Evolutionary conservation across 768 basidiomycete species (phyloP), one percentile per base, ranked within the genome.

Genomic region (Termitomyces sp.): DNA sequence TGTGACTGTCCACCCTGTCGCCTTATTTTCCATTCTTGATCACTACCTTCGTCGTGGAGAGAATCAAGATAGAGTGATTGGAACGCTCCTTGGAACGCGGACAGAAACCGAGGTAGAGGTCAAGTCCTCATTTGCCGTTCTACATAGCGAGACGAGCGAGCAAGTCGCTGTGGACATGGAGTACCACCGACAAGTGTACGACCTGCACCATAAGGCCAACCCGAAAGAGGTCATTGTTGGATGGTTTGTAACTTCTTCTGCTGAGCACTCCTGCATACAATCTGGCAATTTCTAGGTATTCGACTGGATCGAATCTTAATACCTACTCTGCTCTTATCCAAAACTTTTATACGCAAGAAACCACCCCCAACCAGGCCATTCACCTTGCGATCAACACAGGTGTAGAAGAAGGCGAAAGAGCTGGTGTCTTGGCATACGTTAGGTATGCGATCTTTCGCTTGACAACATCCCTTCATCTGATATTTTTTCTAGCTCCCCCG

Each of bases 131-230:
- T 98, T 97, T 66, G 94, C 93, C 18, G 93, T 98, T 29, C 80
- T 95, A 41, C 94, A 98, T 70, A 89, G 85, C 66, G 92, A 96
- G 74, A 91, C 89, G 27, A 85, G 84, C 66, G 91, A 96, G 65
- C 92, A 94, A 72, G 91, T 96, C 40, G 93, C 92, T 4, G 90
- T 98, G 56, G 95, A 98, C 68, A 93, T 94, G 86, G 94, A 96
- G 48, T 97, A 98, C 72, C 94, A 95, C 68, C 85, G 87, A 60
- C 83, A 86, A 39, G 93, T 98, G 89, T 91, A 90, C 64, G 94
- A 98, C 57, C 77, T 98, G 48, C 85, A 92, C 71, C 83, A 86
- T 66, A 91, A 84, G 70, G 90, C 86, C 46, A 89, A 83, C 67
- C 85, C 89, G 27, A 88, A 86, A 66, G 93, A 96, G 68, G 83